A percentile compares a stretch with the other conserved stretches of the same genome.
Evolutionary conservation across 2,329 filamentous ascomycete species (phyloP).

Genomic region (Botrytis deweyae): DNA sequence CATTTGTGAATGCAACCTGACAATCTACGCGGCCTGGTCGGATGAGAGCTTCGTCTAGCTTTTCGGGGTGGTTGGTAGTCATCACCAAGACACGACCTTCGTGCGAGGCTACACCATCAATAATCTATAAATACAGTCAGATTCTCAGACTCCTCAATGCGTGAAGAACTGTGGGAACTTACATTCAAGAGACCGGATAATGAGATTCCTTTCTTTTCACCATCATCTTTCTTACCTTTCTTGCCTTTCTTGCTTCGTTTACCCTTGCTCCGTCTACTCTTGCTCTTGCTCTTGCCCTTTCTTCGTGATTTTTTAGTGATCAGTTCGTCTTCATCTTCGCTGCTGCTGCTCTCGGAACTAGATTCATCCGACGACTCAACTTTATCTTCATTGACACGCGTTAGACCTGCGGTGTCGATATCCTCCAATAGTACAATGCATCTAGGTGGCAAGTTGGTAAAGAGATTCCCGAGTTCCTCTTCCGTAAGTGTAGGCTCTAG

Average conservation of each 20-base stretch:
- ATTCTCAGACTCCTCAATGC: not conserved
- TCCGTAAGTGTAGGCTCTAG: conserved; percentile 61
- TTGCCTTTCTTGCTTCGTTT: conserved; percentile 30
- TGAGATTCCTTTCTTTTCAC: conserved; percentile 54
- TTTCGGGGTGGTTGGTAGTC: conserved; percentile 76
- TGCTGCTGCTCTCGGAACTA: not conserved
- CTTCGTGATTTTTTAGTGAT: conserved; percentile 46
- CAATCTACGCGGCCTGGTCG: conserved; percentile 72
- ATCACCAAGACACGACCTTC: conserved; percentile 79
- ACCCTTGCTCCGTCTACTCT: conserved; percentile 33
- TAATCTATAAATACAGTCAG: conserved; percentile 23
- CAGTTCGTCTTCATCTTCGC: conserved; percentile 21
- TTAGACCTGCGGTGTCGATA: conserved; percentile 64
- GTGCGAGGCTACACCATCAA: conserved; percentile 65
- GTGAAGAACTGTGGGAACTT: conserved; percentile 12
- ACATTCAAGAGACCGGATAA: conserved; percentile 74
- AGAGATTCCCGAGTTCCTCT: conserved; percentile 58
- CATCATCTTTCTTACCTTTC: conserved; percentile 20
- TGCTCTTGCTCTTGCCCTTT: conserved; percentile 41
- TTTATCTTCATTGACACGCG: conserved; percentile 41
- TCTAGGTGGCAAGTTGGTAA: conserved; percentile 58
- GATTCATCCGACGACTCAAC: conserved; percentile 17
- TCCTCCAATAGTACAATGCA: conserved; percentile 69
- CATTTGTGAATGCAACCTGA: conserved; percentile 63
- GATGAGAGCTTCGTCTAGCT: conserved; percentile 71